A percentile compares a stretch with the other conserved stretches of the same genome.
These are phyloP conservation scores for Lyophyllum atratum DNA, from an alignment of 768 basidiomycete genomes.

Conservation along the genomic window DNA sequence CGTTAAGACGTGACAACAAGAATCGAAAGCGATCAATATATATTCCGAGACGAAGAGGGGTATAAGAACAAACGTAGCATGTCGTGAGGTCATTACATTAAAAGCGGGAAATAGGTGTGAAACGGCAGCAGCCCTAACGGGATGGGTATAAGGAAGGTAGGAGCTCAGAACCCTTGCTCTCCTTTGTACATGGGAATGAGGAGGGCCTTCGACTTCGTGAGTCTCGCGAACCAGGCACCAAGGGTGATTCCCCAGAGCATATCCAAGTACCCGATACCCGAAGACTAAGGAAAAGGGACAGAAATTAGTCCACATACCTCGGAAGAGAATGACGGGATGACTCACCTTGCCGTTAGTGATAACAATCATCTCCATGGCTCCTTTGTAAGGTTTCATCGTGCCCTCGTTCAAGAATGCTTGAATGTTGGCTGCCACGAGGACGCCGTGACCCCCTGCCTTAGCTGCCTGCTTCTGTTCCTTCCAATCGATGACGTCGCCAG, in stretches of 20 bases:
- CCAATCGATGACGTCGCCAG: slow-evolving; percentile 68
- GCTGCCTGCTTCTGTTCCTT: slow-evolving; percentile 60
- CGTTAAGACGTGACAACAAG: too few species aligned
- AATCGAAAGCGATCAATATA: too few species aligned
- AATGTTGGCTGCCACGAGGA: slow-evolving; percentile 51
- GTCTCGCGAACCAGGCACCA: slow-evolving; percentile 44
- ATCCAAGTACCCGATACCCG: slow-evolving; percentile 43
- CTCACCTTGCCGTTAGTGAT: slow-evolving; percentile 60
- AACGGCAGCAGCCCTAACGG: neutral
- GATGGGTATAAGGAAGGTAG: neutral
- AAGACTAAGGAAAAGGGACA: slow-evolving; percentile 28
- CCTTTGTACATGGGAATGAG: slow-evolving; percentile 18
- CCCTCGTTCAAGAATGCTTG: slow-evolving; percentile 39
- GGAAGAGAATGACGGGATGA: neutral
- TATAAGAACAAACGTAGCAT: too few species aligned
- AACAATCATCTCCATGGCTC: slow-evolving; percentile 54
- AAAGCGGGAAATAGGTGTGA: neutral
- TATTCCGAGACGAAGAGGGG: too few species aligned
- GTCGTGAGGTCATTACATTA: too few species aligned
- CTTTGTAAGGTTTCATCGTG: slow-evolving; percentile 44
- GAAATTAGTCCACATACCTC: neutral
- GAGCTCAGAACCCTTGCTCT: slow-evolving; percentile 16
- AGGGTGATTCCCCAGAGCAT: slow-evolving; percentile 49
- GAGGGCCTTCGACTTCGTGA: slow-evolving; percentile 40
- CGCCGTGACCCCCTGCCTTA: slow-evolving; percentile 48